These are phyloP conservation scores for Aspergillus sp. DNA, from an alignment of 2,329 filamentous ascomycete genomes.

Conservation along the genomic window DNA sequence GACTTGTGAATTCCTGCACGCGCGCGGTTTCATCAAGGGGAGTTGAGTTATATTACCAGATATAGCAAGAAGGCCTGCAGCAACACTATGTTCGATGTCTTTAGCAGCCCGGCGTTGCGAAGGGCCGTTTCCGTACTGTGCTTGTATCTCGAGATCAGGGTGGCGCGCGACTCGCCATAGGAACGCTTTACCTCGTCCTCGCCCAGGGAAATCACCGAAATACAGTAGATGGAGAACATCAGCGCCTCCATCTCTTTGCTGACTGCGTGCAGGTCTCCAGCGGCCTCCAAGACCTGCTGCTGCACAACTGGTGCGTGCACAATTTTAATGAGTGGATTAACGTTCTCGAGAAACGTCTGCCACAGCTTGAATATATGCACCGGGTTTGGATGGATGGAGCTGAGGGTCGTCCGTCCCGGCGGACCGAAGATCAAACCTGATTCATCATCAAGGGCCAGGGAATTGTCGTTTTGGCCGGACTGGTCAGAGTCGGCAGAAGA, in stretches of 20 bases:
- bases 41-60: slow-evolving; percentile 26
- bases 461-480: background rate
- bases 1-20: background rate
- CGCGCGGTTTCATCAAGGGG: too few relatives aligned
- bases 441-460: background rate
- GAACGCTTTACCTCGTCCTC: slow-evolving; percentile 52
- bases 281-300: slow-evolving; percentile 61
- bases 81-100: slow-evolving; percentile 45
- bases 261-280: slow-evolving; percentile 55
- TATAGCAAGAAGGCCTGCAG: slow-evolving; percentile 50
- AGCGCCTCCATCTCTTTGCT: slow-evolving; percentile 61
- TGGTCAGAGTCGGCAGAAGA: background rate
- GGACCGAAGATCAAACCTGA: slow-evolving; percentile 1
- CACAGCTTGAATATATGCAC: slow-evolving; percentile 46
- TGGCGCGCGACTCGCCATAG: slow-evolving; percentile 30
- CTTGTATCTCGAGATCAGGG: slow-evolving; percentile 40
- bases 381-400: slow-evolving; percentile 18
- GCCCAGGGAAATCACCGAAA: slow-evolving; percentile 56
- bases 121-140: slow-evolving; percentile 43
- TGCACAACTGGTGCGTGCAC: slow-evolving; percentile 67
- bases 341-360: slow-evolving; percentile 69
- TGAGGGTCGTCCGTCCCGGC: background rate
- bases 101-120: slow-evolving; percentile 31
- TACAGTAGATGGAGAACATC: slow-evolving; percentile 64
- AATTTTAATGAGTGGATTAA: slow-evolving; percentile 67